A percentile compares a stretch with the other conserved stretches of the same genome.
These are phyloP conservation scores for Leavenworthia alabamica DNA, from an alignment of 345 rosid genomes.

Conservation along the genomic window DNA sequence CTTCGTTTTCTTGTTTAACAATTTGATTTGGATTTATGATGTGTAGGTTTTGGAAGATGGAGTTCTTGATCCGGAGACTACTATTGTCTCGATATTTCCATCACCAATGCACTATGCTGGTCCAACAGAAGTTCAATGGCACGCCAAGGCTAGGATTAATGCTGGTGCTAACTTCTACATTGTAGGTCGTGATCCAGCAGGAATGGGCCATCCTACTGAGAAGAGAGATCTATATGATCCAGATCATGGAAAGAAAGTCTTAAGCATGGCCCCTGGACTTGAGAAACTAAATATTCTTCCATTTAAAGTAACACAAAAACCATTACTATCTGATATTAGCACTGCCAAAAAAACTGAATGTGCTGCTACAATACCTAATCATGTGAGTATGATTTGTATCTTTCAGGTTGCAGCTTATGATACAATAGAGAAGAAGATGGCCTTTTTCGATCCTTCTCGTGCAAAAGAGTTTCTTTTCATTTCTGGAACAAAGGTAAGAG, in stretches of 20 bases:
- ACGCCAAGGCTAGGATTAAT: slow-evolving; percentile 91
- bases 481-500: slow-evolving; percentile 87
- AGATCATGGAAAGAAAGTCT: slow-evolving; percentile 90
- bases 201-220: slow-evolving; percentile 93
- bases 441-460: slow-evolving; percentile 85
- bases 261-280: slow-evolving; percentile 97
- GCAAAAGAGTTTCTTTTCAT: slow-evolving; percentile 89
- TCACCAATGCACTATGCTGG: slow-evolving; percentile 99
- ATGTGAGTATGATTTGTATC: not conserved
- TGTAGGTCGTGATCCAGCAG: slow-evolving; percentile 99
- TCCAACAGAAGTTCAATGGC: slow-evolving; percentile 99
- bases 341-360: not conserved
- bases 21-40: too few species aligned
- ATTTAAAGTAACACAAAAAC: slow-evolving; percentile 53
- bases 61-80: slow-evolving; percentile 82
- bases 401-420: slow-evolving; percentile 94
- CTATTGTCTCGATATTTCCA: slow-evolving; percentile 89
- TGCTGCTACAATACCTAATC: not conserved
- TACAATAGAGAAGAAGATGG: slow-evolving; percentile 75
- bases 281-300: slow-evolving; percentile 94
- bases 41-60: slow-evolving; percentile 85
- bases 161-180: slow-evolving; percentile 98
- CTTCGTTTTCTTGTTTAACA: too few species aligned
- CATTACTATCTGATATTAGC: not conserved
- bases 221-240: slow-evolving; percentile 94